Base-by-base conservation (phyloP, 108 stramenopile species). In the Epipyxis sp. region DNA sequence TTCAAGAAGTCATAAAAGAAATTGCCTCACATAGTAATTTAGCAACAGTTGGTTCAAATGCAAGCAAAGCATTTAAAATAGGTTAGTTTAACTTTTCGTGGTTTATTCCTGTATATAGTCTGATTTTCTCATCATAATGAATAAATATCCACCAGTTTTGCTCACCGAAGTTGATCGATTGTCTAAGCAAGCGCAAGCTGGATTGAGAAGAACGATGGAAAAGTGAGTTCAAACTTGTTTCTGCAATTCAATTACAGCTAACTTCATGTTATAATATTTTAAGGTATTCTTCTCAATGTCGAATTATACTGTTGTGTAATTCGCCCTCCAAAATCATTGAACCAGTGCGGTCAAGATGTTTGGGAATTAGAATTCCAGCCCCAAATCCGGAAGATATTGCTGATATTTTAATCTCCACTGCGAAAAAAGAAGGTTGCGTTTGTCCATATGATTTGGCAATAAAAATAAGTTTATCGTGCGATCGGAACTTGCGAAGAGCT, bases 1-100 rank as follows among this genome's bases (percentile, higher is more conserved):
- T 98, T 25, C 95, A 97, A 79, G 95, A 97, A 78, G 94, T 97
- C 80, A 96, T 99, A 87, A 99, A 99, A 84, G 96, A 99, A 84
- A 96, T 97, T 76, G 98, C 98, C 0, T 83, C 82, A 40, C 69
- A 41, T 77, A 39, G 59, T 0, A 59, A 62, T n/a, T 32, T 87
- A 0, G 37, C 69, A 16, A 44, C 35, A 6, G 34, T 65, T 3
- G 61, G 61, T 35, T 16, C 61, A 6, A 16, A 16, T 10, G 61
- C 30, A 10, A 32, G 30, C 35, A 29, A 32, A 29, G 10, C 61
- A 35, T 65, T 65, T 37, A 65, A 65, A 25, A 37, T 65, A 32
- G 20, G 61, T 65, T 32, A 29, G 61, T 65, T 29, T 35, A 29
- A 37, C 3, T 32, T 25, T 57, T 25, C 25, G 54, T 57, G 54